These are phyloP conservation scores for Didymella lethalis DNA, from an alignment of 2,329 filamentous ascomycete genomes.

Conservation along the genomic window DNA sequence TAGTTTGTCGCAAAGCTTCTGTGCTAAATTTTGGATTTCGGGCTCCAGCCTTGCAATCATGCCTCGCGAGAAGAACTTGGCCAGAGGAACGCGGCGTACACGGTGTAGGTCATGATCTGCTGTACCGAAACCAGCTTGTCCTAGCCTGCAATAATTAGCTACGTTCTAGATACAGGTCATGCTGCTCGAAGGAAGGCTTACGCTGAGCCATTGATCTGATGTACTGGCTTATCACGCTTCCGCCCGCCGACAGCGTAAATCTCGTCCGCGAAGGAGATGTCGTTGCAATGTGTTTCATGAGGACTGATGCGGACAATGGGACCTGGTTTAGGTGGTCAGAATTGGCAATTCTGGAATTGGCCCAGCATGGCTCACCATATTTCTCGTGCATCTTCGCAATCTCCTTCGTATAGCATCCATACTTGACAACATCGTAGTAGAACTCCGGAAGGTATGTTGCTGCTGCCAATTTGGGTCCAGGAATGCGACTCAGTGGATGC, in stretches of 20 bases:
- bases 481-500: conserved; percentile 41
- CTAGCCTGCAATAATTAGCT: conserved; percentile 22
- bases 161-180: neutral
- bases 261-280: conserved; percentile 41
- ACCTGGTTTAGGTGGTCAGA: conserved; percentile 23
- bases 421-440: conserved; percentile 47
- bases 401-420: conserved; percentile 44
- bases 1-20: conserved; percentile 38
- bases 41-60: conserved; percentile 38
- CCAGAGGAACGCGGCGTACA: conserved; percentile 41
- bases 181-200: conserved; percentile 12
- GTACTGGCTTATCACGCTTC: conserved; percentile 37
- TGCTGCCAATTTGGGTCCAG: conserved; percentile 47
- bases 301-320: conserved; percentile 48
- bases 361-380: conserved; percentile 38
- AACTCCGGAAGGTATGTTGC: conserved; percentile 47
- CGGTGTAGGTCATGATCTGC: conserved; percentile 45
- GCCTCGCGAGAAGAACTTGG: conserved; percentile 49
- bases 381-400: conserved; percentile 49
- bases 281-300: conserved; percentile 43
- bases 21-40: conserved; percentile 28
- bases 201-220: conserved; percentile 39
- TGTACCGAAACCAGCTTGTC: conserved; percentile 34
- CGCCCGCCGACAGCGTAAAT: conserved; percentile 41
- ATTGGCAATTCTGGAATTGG: too few relatives aligned